Conservation (phyloP, 2,329 filamentous ascomycete species). For the Parasarocladium wereldwijsianum region DNA sequence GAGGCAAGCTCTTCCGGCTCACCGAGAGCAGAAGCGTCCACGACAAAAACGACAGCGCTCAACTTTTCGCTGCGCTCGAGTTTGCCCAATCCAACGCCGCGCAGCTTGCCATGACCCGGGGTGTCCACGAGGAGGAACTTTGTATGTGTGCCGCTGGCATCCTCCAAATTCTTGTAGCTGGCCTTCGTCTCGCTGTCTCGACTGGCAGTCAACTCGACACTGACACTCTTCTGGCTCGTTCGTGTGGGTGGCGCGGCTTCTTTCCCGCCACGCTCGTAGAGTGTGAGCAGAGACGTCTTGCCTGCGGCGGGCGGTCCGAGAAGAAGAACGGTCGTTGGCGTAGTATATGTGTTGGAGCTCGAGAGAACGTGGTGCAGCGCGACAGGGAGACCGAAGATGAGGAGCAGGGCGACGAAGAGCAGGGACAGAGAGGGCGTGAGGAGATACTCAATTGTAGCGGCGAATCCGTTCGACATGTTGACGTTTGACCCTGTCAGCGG, state of each 20-base stretch:
- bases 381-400: constrained; percentile 61
- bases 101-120: constrained; percentile 89
- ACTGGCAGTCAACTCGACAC: constrained; percentile 40
- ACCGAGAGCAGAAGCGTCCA: constrained; percentile 64
- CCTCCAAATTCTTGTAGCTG: constrained; percentile 42
- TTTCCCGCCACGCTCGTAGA: constrained; percentile 41
- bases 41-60: constrained; percentile 67
- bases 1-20: constrained; percentile 49
- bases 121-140: constrained; percentile 75
- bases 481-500: background rate
- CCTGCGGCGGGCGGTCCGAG: constrained; percentile 69
- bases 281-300: constrained; percentile 77
- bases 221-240: constrained; percentile 34
- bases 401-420: constrained; percentile 52
- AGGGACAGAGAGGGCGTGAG: constrained; percentile 45
- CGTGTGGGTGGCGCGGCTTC: constrained; percentile 29
- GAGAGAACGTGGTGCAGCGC: constrained; percentile 66
- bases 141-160: constrained; percentile 39
- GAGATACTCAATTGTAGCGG: constrained; percentile 31
- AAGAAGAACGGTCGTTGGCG: constrained; percentile 63
- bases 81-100: constrained; percentile 47
- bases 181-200: constrained; percentile 25
- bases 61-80: constrained; percentile 34
- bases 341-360: constrained; percentile 46
- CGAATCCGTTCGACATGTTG: constrained; percentile 24